Evolutionary conservation across 805 yeast species (phyloP).

Genomic region (Suhomyces kilbournensis): DNA sequence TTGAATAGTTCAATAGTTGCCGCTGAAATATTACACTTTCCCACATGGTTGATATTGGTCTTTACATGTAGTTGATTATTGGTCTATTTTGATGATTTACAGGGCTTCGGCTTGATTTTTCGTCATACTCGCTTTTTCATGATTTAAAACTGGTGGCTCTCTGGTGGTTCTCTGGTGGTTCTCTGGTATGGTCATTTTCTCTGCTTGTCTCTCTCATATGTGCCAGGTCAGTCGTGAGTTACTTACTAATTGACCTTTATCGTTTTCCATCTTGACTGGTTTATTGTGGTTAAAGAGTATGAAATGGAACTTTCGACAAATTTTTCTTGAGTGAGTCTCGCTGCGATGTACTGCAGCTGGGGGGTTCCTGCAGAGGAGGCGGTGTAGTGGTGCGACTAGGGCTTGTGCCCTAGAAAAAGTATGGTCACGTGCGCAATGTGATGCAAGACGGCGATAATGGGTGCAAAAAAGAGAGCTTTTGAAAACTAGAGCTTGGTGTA

Average conservation of each 20-base stretch:
- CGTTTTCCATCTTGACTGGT: slow-evolving; percentile 93
- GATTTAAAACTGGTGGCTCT: background rate
- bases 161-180: background rate
- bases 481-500: background rate
- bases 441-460: slow-evolving; percentile 2
- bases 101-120: no score
- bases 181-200: background rate
- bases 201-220: background rate
- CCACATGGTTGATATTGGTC: no score
- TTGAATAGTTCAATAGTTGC: no score
- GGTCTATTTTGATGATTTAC: no score
- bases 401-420: background rate
- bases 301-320: slow-evolving; percentile 4
- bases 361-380: slow-evolving; percentile 3
- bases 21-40: no score
- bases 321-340: slow-evolving; percentile 1
- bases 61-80: background rate
- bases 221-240: slow-evolving; percentile 4
- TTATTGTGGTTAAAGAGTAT: slow-evolving; percentile 4
- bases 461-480: no score
- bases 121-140: background rate
- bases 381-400: background rate
- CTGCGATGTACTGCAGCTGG: background rate
- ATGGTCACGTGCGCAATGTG: background rate
- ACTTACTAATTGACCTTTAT: slow-evolving; percentile 98